These are phyloP conservation scores for Leishmania guyanensis DNA, from an alignment of 208 protist species.

Conservation along the genomic window DNA sequence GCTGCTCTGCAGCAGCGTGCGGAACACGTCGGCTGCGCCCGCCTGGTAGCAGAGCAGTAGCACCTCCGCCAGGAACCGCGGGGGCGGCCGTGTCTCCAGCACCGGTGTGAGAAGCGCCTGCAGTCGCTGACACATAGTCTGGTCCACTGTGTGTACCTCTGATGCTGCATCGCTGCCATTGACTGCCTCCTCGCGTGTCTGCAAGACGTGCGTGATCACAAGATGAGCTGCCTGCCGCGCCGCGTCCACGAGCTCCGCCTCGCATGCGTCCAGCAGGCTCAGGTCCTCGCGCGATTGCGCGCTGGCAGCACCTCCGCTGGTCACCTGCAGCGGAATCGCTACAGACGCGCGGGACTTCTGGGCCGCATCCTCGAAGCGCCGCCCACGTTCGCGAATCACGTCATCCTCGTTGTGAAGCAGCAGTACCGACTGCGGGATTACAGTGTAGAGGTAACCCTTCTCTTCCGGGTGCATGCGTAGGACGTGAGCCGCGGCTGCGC, in stretches of 20 bases:
- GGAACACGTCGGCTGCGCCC: conserved; percentile 40
- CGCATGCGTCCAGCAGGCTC: conserved; percentile 37
- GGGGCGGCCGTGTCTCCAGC: conserved; percentile 4
- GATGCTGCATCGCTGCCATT: conserved; percentile 26
- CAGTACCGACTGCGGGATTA: conserved; percentile 66
- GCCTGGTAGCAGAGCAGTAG: conserved; percentile 49
- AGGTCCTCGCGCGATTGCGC: conserved; percentile 6
- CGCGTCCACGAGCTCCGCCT: conserved; percentile 35
- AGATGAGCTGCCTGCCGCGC: conserved; percentile 38
- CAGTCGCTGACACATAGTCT: conserved; percentile 22
- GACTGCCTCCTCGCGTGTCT: conserved; percentile 4
- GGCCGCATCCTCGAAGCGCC: conserved; percentile 51
- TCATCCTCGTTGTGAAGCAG: conserved; percentile 74
- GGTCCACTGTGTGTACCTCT: conserved; percentile 33
- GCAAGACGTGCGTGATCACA: conserved; percentile 30
- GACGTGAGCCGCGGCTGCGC: conserved; percentile 33
- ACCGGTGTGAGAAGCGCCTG: conserved; percentile 10
- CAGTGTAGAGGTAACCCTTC: conserved; percentile 39
- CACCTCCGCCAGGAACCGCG: conserved; percentile 41
- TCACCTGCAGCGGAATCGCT: conserved; percentile 25
- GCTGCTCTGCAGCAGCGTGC: conserved; percentile 33
- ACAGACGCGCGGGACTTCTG: conserved; percentile 13
- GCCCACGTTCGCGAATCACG: conserved; percentile 53
- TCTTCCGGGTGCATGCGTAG: conserved; percentile 23
- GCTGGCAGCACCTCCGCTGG: background rate